Evolutionary conservation across 257 asterid genomes (phyloP).

Genomic region (Primulina eburnea): DNA sequence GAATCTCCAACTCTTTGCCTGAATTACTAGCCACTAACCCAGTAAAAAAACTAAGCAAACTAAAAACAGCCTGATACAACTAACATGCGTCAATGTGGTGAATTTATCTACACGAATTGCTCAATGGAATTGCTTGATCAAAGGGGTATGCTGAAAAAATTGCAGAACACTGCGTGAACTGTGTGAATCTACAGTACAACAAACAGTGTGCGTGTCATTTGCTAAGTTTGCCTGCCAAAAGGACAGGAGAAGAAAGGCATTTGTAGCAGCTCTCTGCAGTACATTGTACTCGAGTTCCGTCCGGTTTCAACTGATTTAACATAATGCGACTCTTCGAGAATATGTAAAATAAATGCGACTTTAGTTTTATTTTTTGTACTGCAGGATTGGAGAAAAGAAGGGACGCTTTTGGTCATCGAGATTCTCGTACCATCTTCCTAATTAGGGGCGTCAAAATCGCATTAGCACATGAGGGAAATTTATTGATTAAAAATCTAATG

Average conservation of each 20-base stretch:
- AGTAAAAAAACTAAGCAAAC: no score
- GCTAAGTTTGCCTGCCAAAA: not conserved
- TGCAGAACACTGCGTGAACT: not conserved
- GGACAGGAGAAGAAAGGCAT: not conserved
- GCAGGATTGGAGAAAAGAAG: conserved; percentile 21
- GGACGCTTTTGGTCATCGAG: not conserved
- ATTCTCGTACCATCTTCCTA: not conserved
- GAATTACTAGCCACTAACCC: no score
- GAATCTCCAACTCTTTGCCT: no score
- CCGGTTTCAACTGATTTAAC: conserved; percentile 20
- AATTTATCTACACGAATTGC: conserved; percentile 17
- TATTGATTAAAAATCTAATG: not conserved
- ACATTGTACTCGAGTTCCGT: not conserved
- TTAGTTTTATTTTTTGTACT: conserved; percentile 2
- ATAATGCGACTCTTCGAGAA: not conserved
- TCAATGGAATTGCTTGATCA: not conserved
- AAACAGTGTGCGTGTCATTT: not conserved
- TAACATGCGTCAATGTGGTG: no score
- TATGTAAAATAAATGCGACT: not conserved
- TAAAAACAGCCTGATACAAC: no score
- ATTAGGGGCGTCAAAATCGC: no score
- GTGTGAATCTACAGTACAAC: no score
- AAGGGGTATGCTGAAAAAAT: not conserved
- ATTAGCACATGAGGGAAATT: not conserved
- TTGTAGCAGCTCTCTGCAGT: conserved; percentile 16